Conservation (phyloP, 2,329 filamentous ascomycete genomes). For the Eutypella sp. region DNA sequence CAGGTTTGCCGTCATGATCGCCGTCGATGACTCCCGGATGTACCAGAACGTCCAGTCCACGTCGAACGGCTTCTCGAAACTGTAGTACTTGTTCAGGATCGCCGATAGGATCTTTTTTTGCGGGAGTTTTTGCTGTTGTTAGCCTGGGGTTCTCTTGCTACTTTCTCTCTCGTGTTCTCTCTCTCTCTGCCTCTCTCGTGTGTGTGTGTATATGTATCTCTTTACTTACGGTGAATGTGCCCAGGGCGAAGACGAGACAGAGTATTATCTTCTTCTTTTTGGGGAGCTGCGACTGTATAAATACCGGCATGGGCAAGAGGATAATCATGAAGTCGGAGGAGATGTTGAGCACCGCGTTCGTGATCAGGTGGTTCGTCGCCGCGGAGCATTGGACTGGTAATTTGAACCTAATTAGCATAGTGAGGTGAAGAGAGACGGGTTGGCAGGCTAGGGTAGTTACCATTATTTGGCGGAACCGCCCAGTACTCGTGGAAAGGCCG, state of each 20-base stretch:
- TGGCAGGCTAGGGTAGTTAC: constrained; percentile 29
- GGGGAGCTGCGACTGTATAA: constrained; percentile 45
- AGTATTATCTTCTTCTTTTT: constrained; percentile 50
- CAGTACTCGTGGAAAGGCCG: constrained; percentile 52
- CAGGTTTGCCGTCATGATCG: constrained; percentile 39
- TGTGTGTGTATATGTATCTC: not conserved
- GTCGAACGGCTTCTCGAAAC: constrained; percentile 34
- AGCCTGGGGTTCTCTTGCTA: not conserved
- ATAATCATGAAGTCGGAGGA: constrained; percentile 57
- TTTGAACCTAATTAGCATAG: constrained; percentile 4
- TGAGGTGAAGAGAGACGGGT: not conserved
- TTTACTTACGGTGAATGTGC: constrained; percentile 39
- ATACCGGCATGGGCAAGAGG: constrained; percentile 48
- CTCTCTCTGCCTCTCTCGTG: no score
- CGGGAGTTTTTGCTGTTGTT: not conserved
- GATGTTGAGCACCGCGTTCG: constrained; percentile 55
- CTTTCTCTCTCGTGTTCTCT: no score
- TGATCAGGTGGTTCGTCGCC: constrained; percentile 51
- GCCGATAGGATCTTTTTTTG: constrained; percentile 41
- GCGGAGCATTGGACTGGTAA: constrained; percentile 50
- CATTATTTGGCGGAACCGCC: constrained; percentile 47
- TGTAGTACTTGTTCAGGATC: constrained; percentile 43
- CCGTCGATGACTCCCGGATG: constrained; percentile 40
- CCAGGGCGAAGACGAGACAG: constrained; percentile 39
- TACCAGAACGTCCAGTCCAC: constrained; percentile 39